phyloP scores from a whole-genome alignment of 768 basidiomycete species.

The Mrakia blollopis region DNA sequence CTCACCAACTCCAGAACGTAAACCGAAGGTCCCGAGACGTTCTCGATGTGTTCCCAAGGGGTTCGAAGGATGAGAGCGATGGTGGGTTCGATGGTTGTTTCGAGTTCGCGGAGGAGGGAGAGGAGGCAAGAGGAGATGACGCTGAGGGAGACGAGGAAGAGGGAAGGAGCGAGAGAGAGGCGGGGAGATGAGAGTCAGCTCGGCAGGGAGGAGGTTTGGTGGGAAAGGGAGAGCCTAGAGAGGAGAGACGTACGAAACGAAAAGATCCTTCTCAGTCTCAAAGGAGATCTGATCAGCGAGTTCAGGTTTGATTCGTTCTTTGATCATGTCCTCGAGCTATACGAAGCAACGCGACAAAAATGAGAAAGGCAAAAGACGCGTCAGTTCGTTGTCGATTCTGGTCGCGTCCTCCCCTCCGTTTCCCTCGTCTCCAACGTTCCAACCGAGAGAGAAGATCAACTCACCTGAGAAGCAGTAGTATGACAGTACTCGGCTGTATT shows the following conservation, averaged over 20 bases:
- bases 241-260: conserved; percentile 63
- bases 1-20: conserved; percentile 74
- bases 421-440: no score
- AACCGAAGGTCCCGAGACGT: conserved; percentile 79
- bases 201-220: neutral
- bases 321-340: conserved; percentile 88
- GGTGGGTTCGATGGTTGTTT: conserved; percentile 70
- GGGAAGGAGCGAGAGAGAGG: neutral
- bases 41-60: conserved; percentile 65
- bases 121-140: conserved; percentile 78
- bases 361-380: no score
- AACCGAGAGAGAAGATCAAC: conserved; percentile 21
- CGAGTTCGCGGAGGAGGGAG: conserved; percentile 75
- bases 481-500: conserved; percentile 99
- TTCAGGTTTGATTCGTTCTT: conserved; percentile 68
- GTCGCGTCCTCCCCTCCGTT: no score
- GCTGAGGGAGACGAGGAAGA: conserved; percentile 46
- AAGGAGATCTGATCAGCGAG: conserved; percentile 75
- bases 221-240: no score
- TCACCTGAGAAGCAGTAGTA: conserved; percentile 77
- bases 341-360: neutral
- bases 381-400: no score
- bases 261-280: conserved; percentile 79
- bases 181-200: neutral
- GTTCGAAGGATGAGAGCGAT: conserved; percentile 71